These are phyloP conservation scores for Rhodotorula sp. DNA, from an alignment of 1,284 basidiomycete species.

Conservation along the genomic window DNA sequence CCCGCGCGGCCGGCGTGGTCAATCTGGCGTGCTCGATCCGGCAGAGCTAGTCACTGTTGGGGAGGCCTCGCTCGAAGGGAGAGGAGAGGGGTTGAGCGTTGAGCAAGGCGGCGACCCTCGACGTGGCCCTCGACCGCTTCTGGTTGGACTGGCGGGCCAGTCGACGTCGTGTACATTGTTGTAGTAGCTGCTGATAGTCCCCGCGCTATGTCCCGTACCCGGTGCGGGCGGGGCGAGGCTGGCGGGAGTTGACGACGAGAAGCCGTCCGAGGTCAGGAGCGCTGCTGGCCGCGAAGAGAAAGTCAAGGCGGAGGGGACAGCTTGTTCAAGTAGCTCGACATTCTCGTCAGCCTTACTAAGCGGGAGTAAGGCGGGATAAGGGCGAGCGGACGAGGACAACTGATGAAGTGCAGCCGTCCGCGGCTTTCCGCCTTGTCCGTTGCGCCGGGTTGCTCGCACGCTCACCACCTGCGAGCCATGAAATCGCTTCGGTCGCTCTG, in stretches of 20 bases:
- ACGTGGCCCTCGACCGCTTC: conserved; percentile 3
- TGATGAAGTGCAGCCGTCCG: background rate
- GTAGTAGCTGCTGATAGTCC: conserved; percentile 11
- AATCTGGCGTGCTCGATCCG: no score
- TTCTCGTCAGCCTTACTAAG: background rate
- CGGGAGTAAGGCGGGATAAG: background rate
- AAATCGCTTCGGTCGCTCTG: no score
- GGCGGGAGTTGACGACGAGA: background rate
- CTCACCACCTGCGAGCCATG: background rate
- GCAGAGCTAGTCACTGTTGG: no score
- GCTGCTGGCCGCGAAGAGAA: background rate
- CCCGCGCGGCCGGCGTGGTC: no score
- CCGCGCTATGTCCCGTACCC: conserved; percentile 5
- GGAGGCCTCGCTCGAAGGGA: no score
- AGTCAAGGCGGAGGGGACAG: conserved; percentile 12
- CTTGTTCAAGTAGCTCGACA: conserved; percentile 7
- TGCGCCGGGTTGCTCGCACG: no score
- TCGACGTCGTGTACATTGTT: conserved; percentile 15
- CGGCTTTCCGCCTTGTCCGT: no score
- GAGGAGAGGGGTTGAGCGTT: no score
- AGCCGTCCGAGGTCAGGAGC: background rate
- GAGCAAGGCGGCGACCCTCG: conserved; percentile 5
- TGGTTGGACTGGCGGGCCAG: background rate
- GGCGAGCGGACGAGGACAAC: background rate
- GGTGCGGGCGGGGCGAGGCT: background rate